Percentiles rank a stretch among this genome's conserved stretches.
These are phyloP conservation scores for Podospora comata DNA, from an alignment of 495 filamentous ascomycete species.

Conservation along the genomic window DNA sequence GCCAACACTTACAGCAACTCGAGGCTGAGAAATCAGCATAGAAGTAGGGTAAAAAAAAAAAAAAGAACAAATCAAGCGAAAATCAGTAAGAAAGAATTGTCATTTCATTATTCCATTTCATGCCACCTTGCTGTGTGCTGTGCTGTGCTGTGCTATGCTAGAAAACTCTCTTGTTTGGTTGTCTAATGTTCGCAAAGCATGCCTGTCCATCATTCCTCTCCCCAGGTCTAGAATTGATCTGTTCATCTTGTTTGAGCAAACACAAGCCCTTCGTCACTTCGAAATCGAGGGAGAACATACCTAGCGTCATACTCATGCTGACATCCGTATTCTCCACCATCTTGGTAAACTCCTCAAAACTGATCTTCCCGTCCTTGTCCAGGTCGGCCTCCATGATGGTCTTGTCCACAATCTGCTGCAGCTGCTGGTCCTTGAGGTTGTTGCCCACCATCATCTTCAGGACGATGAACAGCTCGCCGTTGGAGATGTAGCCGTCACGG, in stretches of 20 bases:
- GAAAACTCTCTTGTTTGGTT: not conserved
- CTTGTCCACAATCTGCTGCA: constrained; percentile 99
- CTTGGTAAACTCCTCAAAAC: constrained; percentile 97
- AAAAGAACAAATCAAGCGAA: not conserved
- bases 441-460: constrained; percentile 99
- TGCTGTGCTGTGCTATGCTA: not conserved
- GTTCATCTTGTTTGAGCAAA: not conserved
- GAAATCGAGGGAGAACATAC: constrained; percentile 48
- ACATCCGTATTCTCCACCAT: constrained; percentile 99
- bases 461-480: constrained; percentile 98
- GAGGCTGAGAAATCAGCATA: too few species aligned
- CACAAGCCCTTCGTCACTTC: not conserved
- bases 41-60: too few species aligned
- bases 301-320: constrained; percentile 96
- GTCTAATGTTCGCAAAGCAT: not conserved
- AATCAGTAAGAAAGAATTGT: not conserved
- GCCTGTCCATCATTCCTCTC: not conserved
- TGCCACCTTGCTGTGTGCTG: not conserved
- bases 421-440: constrained; percentile 97
- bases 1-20: too few species aligned
- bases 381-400: constrained; percentile 99
- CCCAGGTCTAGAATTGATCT: not conserved
- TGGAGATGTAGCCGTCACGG: constrained; percentile 96
- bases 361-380: constrained; percentile 96
- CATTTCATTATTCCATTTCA: not conserved